Evolutionary conservation across 306 rosid species (phyloP), one percentile per base, ranked within the genome.

Genomic region (Fragaria nilgerrensis): DNA sequence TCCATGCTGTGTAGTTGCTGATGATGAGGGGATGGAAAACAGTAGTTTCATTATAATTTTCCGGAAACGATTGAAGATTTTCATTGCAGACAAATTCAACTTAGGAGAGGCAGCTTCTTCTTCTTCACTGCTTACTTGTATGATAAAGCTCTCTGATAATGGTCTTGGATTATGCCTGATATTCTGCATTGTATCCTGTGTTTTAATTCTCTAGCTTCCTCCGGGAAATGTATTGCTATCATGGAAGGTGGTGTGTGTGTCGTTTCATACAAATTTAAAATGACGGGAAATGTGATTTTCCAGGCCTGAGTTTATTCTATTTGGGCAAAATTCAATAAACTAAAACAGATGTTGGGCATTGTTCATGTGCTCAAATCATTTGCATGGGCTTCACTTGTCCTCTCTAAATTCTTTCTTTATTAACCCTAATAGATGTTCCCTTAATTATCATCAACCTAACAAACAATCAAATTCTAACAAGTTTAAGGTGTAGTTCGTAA

Each of bases 151-250:
- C 37, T 77, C 50, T 43, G 63, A 73, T 36, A 19, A 44, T 74
- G 79, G 23, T 27, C 59, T 70, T 34, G 36, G 23, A 48, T 71
- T 72, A 20, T 71, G 50, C 20, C 70, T 86, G 15, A 53, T 55
- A 55, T 73, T 25, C 36, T 73, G 83, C 96, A 92, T 90, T 85
- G 85, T 92, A 53, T 82, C 63, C 80, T 82, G 71, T 77, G 79
- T 74, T 77, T 80, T 65, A 36, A 15, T 61, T 70, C 47, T 47
- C n/a, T 63, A 29, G 16, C 32, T 63, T 15, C 70, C 89, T 44
- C 90, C 88, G 90, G 93, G 93, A 91, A 91, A 67, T 87, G 96
- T 48, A 89, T 79, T 67, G 93, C 82, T 84, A 90, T 90, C 83
- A 92, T 88, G 92, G 75, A 44, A 83, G 81, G 87, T 82, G 84